Evolutionary conservation across 331 rosid species (phyloP).

Genomic region (Prunus yedoensis): DNA sequence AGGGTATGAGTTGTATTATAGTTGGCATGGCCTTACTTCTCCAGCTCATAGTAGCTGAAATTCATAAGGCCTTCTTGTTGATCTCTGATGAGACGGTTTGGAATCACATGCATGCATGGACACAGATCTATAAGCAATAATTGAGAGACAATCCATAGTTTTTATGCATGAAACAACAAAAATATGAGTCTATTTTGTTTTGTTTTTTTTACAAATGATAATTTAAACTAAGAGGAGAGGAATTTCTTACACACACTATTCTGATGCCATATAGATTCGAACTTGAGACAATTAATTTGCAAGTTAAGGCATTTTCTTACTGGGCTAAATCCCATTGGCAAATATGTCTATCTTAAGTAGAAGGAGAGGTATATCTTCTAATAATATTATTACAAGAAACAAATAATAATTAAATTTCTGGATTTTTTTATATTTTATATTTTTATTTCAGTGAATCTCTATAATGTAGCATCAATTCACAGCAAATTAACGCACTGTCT

Average conservation of each 20-base stretch:
- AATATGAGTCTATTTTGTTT: background rate
- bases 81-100: constrained; percentile 18
- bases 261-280: rapidly evolving
- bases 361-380: too few species aligned
- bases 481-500: too few species aligned
- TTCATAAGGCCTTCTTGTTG: background rate
- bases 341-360: too few species aligned
- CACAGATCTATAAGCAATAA: constrained; percentile 18
- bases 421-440: too few species aligned
- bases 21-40: background rate
- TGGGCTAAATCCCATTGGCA: too few species aligned
- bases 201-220: too few species aligned
- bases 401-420: too few species aligned
- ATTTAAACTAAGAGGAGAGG: rapidly evolving
- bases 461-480: too few species aligned
- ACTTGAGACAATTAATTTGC: rapidly evolving
- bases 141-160: background rate
- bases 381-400: too few species aligned
- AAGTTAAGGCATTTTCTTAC: too few species aligned
- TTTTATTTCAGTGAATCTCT: too few species aligned
- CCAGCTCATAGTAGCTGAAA: background rate
- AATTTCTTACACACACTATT: too few species aligned
- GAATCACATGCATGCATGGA: constrained; percentile 10
- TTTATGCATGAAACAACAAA: background rate
- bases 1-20: background rate